Evolutionary conservation across 805 yeast genomes (phyloP), one percentile per base, ranked within the genome.

Genomic region (Yueomyces sinensis): DNA sequence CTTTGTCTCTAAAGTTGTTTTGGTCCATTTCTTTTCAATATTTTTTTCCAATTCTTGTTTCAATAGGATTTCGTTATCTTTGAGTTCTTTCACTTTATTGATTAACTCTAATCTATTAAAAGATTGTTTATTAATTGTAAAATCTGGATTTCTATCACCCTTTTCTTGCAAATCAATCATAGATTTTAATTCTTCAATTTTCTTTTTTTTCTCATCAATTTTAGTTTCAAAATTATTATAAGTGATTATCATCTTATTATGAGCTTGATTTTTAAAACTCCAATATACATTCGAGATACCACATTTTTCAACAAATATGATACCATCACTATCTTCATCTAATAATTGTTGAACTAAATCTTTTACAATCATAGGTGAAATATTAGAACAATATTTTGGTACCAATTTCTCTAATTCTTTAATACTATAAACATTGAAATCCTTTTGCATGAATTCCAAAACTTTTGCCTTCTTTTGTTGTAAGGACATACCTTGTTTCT

Each of bases 351-450:
- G 67, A 9, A 72, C 42, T 2, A 72, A 41, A 9, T 68, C 74
- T 43, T 73, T 72, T 29, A 72, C 68, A 33, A 68, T 66, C 70
- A 71, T 70, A 0, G 72, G 46, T n/a, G 69, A 62, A 5, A 72
- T 62, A 0, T 74, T 74, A 0, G 64, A 60, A 29, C 47, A 51
- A 32, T 54, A 54, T 34, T 67, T 68, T 3, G 71, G 59, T 1
- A 62, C 73, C 9, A 49, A 41, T 4, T 62, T 49, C 45, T 72
- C 78, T 11, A 72, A 41, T 35, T 72, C 79, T 40, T 72, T 72
- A 34, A 70, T 57, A 36, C 56, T 65, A 41, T 65, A 70, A 35
- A 68, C 59, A 0, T 58, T 45, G 38, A 65, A 70, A 2, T 54
- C 49, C 13, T 44, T 42, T 22, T 63, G 63, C 38, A 68, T 60